A percentile compares a stretch with the other conserved stretches of the same genome.
These are phyloP conservation scores for Penicillium glabrum DNA, from an alignment of 2,329 filamentous ascomycete species.

Conservation along the genomic window DNA sequence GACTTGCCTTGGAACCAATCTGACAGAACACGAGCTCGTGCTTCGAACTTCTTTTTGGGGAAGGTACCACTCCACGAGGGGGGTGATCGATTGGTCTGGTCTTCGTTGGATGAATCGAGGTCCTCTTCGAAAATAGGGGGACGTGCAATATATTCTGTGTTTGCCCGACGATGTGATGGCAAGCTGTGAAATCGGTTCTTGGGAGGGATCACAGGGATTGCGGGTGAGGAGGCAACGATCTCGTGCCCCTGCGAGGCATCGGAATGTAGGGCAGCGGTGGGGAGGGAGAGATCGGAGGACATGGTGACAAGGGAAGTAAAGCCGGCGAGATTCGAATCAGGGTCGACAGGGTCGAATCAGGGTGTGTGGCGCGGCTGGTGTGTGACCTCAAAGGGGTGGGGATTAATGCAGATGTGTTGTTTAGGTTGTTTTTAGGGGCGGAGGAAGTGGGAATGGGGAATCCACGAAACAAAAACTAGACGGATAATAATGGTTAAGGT, in stretches of 20 bases:
- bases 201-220: conserved; percentile 12
- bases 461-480: background rate
- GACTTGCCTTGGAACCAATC: conserved; percentile 57
- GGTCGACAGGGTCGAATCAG: conserved; percentile 15
- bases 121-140: conserved; percentile 29
- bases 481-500: background rate
- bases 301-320: conserved; percentile 5
- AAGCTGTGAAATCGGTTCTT: conserved; percentile 17
- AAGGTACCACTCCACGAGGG: conserved; percentile 26
- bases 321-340: background rate
- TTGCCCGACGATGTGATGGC: conserved; percentile 34
- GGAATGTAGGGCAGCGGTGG: conserved; percentile 25
- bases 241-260: conserved; percentile 21
- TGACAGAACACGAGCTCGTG: conserved; percentile 40
- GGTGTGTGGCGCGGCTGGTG: conserved; percentile 12
- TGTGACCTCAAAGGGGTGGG: conserved; percentile 12
- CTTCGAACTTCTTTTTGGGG: conserved; percentile 32
- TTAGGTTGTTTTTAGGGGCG: background rate
- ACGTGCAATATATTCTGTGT: conserved; percentile 33
- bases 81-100: conserved; percentile 5
- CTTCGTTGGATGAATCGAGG: conserved; percentile 21
- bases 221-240: conserved; percentile 21
- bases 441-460: background rate
- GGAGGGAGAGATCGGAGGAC: conserved; percentile 14
- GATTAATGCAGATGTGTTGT: conserved; percentile 2